phyloP scores from a whole-genome alignment of 2,329 filamentous ascomycete genomes.

The Phialemoniopsis sp. region DNA sequence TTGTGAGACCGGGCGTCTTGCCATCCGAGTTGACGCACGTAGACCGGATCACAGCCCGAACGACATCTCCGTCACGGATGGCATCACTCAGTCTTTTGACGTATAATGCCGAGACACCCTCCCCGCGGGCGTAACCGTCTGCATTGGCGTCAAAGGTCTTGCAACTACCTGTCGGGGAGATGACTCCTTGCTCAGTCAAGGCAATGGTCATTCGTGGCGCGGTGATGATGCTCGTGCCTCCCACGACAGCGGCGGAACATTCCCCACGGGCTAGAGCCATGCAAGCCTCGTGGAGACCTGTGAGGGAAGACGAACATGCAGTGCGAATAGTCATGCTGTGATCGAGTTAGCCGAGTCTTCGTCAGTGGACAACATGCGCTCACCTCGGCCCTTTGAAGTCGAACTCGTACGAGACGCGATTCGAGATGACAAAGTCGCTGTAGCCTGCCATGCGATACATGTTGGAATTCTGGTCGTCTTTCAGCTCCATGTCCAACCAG shows the following conservation, averaged over 20 bases:
- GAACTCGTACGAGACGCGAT: slow-evolving; percentile 20
- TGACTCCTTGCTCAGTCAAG: too few species aligned
- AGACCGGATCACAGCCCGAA: slow-evolving; percentile 19
- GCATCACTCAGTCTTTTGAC: slow-evolving; percentile 34
- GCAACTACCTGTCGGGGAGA: background rate
- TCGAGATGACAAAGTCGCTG: slow-evolving; percentile 15
- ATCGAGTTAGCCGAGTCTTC: too few species aligned
- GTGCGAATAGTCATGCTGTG: too few species aligned
- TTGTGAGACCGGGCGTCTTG: slow-evolving; percentile 15
- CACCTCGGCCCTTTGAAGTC: slow-evolving; percentile 11
- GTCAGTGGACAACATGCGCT: too few species aligned
- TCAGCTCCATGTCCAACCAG: slow-evolving; percentile 7
- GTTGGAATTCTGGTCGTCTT: background rate
- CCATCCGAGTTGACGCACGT: slow-evolving; percentile 27
- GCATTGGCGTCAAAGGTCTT: slow-evolving; percentile 14
- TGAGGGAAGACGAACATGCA: too few species aligned
- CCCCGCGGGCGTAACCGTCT: slow-evolving; percentile 36
- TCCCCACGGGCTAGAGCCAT: too few species aligned
- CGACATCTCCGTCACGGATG: slow-evolving; percentile 29
- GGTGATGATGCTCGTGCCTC: too few species aligned
- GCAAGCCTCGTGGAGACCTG: too few species aligned
- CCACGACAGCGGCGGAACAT: too few species aligned
- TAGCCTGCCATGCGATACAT: slow-evolving; percentile 2
- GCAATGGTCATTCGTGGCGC: too few species aligned
- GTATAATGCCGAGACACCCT: slow-evolving; percentile 30